phyloP scores from a whole-genome alignment of 192 early-diverging fungal species.

The Podila epicladia region DNA sequence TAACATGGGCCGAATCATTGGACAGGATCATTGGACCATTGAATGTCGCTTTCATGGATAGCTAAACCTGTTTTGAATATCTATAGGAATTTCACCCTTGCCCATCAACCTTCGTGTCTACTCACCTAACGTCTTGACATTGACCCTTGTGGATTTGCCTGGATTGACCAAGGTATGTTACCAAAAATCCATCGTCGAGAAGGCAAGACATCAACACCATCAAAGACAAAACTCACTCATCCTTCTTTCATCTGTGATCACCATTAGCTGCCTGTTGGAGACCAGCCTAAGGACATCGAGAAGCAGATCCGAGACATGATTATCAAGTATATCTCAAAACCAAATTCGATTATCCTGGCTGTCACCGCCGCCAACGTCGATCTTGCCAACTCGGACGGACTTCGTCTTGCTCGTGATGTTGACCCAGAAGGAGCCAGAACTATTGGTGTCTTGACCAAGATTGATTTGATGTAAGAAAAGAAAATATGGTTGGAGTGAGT shows the following conservation, averaged over 20 bases:
- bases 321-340: slow-evolving; percentile 96
- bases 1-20: neutral
- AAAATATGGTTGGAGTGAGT: too few species aligned
- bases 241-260: neutral
- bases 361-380: slow-evolving; percentile 99
- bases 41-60: neutral
- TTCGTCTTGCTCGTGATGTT: slow-evolving; percentile 98
- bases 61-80: too few species aligned
- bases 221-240: neutral
- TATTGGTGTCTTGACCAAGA: slow-evolving; percentile 99
- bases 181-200: too few species aligned
- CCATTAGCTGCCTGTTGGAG: slow-evolving; percentile 91
- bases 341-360: slow-evolving; percentile 96
- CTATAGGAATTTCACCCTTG: slow-evolving; percentile 88
- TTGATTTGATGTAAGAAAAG: slow-evolving; percentile 90
- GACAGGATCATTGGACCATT: neutral
- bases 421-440: slow-evolving; percentile 98
- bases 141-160: slow-evolving; percentile 99
- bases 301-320: slow-evolving; percentile 99
- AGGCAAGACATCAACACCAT: too few species aligned
- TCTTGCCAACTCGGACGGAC: slow-evolving; percentile 99
- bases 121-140: slow-evolving; percentile 97
- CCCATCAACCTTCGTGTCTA: slow-evolving; percentile 98
- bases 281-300: slow-evolving; percentile 99
- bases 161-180: slow-evolving; percentile 90